Percentiles rank a stretch among this genome's conserved stretches.
phyloP scores from a whole-genome alignment of 1,284 basidiomycete genomes.

The Cryptococcus maquisensis region DNA sequence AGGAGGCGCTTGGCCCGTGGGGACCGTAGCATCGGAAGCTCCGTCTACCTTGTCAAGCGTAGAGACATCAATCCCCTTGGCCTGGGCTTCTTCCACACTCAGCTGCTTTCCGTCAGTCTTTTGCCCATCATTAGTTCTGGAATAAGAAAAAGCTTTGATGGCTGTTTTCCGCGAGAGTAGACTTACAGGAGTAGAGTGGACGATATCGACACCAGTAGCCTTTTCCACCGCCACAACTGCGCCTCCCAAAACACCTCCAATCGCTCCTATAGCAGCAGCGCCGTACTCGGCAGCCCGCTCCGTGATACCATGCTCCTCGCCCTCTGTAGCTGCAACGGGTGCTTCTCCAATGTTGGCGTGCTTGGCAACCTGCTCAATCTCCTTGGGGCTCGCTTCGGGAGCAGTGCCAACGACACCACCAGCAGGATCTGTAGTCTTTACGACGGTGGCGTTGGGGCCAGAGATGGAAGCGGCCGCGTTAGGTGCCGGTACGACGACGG shows the following conservation, averaged over 20 bases:
- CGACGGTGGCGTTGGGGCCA: background rate
- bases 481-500: background rate
- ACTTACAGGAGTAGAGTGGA: conserved; percentile 38
- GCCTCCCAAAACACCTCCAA: conserved; percentile 27
- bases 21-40: conserved; percentile 25
- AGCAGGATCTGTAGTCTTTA: conserved; percentile 3
- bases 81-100: conserved; percentile 42
- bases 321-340: conserved; percentile 5
- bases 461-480: background rate
- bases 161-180: background rate
- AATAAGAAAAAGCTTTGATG: too few relatives aligned
- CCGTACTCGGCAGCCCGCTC: conserved; percentile 28
- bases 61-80: conserved; percentile 39
- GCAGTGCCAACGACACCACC: conserved; percentile 2
- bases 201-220: conserved; percentile 42
- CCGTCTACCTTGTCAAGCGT: conserved; percentile 28
- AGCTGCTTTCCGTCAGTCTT: conserved; percentile 19
- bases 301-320: conserved; percentile 14
- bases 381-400: conserved; percentile 1
- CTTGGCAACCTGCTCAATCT: conserved; percentile 31
- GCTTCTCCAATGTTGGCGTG: conserved; percentile 32
- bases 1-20: conserved; percentile 28
- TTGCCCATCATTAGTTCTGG: background rate
- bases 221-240: conserved; percentile 29
- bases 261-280: conserved; percentile 28